Evolutionary conservation across 176 grass and related monocot species (phyloP).

Genomic region (Carex scoparia): DNA sequence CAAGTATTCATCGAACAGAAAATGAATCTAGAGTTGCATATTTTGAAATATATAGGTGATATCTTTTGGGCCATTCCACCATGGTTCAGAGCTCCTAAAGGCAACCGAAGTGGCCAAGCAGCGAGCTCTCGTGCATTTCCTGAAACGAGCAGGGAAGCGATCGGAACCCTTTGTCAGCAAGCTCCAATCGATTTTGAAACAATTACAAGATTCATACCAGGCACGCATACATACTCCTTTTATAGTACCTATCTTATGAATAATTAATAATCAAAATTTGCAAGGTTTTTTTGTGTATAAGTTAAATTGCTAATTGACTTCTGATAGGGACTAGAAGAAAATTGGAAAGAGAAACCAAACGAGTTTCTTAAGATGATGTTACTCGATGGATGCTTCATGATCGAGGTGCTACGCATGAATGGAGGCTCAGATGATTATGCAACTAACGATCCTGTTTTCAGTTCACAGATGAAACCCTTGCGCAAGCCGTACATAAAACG

Average conservation of each 20-base stretch:
- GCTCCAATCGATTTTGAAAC: neutral
- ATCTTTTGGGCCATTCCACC: constrained; percentile 7
- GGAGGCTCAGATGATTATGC: neutral
- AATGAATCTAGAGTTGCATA: neutral
- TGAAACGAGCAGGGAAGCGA: neutral
- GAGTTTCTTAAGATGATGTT: constrained; percentile 3
- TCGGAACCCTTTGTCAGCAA: neutral
- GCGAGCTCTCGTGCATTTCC: neutral
- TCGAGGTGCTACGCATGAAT: neutral
- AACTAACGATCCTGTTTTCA: constrained; percentile 13
- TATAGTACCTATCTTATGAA: neutral
- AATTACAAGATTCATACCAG: constrained; percentile 6
- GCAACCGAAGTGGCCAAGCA: neutral
- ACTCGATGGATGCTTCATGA: constrained; percentile 8
- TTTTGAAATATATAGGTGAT: neutral
- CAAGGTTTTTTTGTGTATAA: neutral
- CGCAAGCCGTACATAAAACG: constrained; percentile 15
- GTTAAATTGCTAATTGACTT: neutral
- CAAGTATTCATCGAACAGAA: neutral
- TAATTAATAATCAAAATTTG: neutral
- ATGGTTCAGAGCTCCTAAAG: neutral
- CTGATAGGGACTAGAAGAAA: neutral
- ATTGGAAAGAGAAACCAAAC: neutral
- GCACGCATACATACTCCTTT: neutral
- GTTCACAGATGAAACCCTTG: neutral